Base-by-base conservation (phyloP, 2,329 filamentous ascomycete genomes). In the Colletotrichum echinochloae region DNA sequence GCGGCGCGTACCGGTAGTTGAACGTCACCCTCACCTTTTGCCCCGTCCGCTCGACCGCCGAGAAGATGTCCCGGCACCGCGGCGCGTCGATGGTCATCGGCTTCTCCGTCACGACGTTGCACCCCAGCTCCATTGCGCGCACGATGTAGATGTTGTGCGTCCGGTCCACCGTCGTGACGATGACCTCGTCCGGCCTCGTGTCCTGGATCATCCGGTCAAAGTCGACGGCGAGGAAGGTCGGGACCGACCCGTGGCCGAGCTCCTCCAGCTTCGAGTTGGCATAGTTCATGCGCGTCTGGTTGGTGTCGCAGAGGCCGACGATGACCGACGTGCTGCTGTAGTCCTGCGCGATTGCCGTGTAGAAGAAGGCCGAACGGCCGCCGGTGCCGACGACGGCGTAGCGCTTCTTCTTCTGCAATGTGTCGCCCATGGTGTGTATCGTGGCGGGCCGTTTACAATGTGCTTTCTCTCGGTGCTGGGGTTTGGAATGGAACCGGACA, bases 141-240 rank as follows among this genome's bases (percentile, higher is more conserved):
- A 89, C 81, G 59, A 90, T 90, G 78, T 91, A 91, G 35, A 80
- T 83, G 74, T 90, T 81, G 77, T 91, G 89, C 5, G 87, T 89
- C 33, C 88, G 84, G 78, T 91, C 89, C 74, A 90, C 89, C 0
- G 88, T 90, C 0, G 88, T 90, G 20, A 90, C 83, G 72, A 91
- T 90, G 20, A 91, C 83, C 75, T 89, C 87, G 76, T 90, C 87
- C 0, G 89, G 88, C 66, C 82, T 82, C 0, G 86, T 86, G 57
- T 88, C 86, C 39, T 78, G 65, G 72, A 89, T 82, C 89, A 91
- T 90, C 57, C 79, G 78, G 75, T 89, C 88, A 73, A 90, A 91
- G 74, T 87, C 82, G 16, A 77, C 70, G 0, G 88, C 87, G 35
- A 83, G 80, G 77, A 85, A 91, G 0, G 86, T 88, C 2, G 88